Evolutionary conservation across 2,329 filamentous ascomycete genomes (phyloP).

Genomic region (Blastomyces silverae): DNA sequence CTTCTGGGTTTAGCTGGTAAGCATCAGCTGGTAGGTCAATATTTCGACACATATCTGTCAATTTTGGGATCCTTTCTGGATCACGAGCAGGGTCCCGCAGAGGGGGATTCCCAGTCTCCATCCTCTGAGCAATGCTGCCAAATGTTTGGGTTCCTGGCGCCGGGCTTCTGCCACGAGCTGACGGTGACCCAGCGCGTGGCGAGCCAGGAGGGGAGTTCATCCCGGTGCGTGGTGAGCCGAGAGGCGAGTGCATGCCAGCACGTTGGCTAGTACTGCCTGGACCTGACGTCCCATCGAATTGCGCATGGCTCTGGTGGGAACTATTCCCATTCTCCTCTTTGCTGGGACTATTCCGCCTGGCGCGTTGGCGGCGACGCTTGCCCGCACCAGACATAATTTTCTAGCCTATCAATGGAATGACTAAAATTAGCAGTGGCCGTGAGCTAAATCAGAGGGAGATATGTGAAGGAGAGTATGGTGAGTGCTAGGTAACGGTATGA

Average conservation of each 20-base stretch:
- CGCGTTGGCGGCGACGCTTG: slow-evolving; percentile 16
- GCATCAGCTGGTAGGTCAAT: slow-evolving; percentile 16
- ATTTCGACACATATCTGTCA: slow-evolving; percentile 19
- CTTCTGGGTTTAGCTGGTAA: slow-evolving; percentile 7
- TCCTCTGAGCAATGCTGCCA: slow-evolving; percentile 2
- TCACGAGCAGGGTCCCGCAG: slow-evolving; percentile 13
- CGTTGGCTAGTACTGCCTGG: slow-evolving; percentile 2
- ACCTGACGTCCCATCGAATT: slow-evolving; percentile 16
- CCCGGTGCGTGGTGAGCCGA: slow-evolving; percentile 6
- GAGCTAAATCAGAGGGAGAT: not conserved
- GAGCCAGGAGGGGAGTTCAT: slow-evolving; percentile 13
- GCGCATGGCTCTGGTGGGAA: slow-evolving; percentile 1
- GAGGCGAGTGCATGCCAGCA: slow-evolving; percentile 12
- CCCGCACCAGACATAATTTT: slow-evolving; percentile 17
- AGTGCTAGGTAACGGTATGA: not conserved
- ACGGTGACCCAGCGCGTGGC: slow-evolving; percentile 12
- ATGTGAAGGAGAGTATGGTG: not conserved
- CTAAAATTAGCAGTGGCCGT: not conserved
- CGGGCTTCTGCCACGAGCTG: not conserved
- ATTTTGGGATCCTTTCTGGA: not conserved
- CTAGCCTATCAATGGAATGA: not conserved
- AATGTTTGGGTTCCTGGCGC: not conserved
- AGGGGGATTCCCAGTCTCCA: slow-evolving; percentile 11
- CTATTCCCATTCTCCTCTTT: not conserved
- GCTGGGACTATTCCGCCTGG: not conserved